Percentiles rank a stretch among this genome's conserved stretches.
Evolutionary conservation across 2,329 filamentous ascomycete genomes (phyloP).

Genomic region (Thyridium curvatum): DNA sequence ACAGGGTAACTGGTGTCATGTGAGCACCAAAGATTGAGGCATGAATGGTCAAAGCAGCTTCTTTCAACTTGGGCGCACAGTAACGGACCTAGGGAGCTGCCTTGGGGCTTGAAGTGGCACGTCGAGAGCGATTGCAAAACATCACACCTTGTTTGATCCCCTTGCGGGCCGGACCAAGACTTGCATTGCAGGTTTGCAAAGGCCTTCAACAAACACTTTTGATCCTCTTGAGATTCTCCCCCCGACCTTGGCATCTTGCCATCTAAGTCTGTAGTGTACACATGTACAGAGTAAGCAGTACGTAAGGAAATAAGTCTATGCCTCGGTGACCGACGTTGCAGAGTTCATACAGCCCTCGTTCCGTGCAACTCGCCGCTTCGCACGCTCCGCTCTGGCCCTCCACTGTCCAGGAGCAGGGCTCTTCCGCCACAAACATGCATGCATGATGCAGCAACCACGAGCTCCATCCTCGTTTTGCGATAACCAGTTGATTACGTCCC

Average conservation of each 20-base stretch:
- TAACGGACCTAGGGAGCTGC: no score
- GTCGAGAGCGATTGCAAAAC: no score
- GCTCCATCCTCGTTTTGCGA: conserved; percentile 7
- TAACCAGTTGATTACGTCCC: conserved; percentile 19
- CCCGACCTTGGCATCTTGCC: conserved; percentile 7
- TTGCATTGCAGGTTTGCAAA: no score
- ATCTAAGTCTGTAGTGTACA: conserved; percentile 50
- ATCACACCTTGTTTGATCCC: no score
- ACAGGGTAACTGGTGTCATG: no score
- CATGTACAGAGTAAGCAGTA: conserved; percentile 41
- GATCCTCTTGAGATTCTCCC: no score
- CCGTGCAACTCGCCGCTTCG: conserved; percentile 4
- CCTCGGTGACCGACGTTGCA: conserved; percentile 34
- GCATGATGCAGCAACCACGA: conserved; percentile 4
- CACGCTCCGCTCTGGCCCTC: neutral
- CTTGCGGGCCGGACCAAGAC: no score
- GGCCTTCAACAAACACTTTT: no score
- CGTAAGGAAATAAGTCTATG: conserved; percentile 42
- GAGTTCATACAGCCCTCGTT: conserved; percentile 25
- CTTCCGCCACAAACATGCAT: neutral
- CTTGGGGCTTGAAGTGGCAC: no score
- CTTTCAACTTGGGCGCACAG: no score
- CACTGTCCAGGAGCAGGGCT: neutral
- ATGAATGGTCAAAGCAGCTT: no score
- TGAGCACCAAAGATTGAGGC: no score